Evolutionary conservation across 2,329 filamentous ascomycete species (phyloP).

Genomic region (Raffaelea arxii): DNA sequence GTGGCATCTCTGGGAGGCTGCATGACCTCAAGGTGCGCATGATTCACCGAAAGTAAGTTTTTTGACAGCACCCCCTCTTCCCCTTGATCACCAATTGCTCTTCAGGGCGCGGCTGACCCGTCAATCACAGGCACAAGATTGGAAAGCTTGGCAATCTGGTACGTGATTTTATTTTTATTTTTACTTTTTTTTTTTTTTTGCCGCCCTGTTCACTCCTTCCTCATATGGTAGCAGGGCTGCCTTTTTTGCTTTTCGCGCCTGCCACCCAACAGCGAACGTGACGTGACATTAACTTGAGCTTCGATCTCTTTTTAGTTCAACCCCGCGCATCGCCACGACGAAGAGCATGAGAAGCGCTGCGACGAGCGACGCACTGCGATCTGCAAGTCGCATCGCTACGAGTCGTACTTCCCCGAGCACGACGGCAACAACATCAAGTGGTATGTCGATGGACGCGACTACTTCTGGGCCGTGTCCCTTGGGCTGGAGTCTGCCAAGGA

Average conservation of each 20-base stretch:
- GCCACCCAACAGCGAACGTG: too few species aligned
- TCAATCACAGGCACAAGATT: conserved; percentile 37
- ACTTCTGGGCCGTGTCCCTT: conserved; percentile 87
- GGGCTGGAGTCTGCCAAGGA: conserved; percentile 86
- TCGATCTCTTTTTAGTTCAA: conserved; percentile 49
- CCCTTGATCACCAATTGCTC: neutral
- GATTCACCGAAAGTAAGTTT: neutral
- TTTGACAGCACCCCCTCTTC: neutral
- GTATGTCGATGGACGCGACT: conserved; percentile 94
- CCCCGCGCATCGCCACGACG: conserved; percentile 82
- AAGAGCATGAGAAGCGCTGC: conserved; percentile 76
- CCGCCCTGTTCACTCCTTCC: neutral
- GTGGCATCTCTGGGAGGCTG: neutral
- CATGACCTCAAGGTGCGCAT: neutral
- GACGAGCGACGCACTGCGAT: conserved; percentile 71
- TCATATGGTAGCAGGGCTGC: too few species aligned
- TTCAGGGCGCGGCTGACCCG: neutral
- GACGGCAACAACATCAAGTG: conserved; percentile 86
- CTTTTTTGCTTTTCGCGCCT: too few species aligned
- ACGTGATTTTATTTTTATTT: conserved; percentile 15
- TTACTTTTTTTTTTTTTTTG: neutral
- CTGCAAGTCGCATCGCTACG: conserved; percentile 66
- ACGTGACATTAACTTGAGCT: neutral
- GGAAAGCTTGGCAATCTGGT: conserved; percentile 56
- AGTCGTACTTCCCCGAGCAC: conserved; percentile 83